Base-by-base conservation (phyloP, 768 basidiomycete species). In the Naganishia vaughanmartiniae region DNA sequence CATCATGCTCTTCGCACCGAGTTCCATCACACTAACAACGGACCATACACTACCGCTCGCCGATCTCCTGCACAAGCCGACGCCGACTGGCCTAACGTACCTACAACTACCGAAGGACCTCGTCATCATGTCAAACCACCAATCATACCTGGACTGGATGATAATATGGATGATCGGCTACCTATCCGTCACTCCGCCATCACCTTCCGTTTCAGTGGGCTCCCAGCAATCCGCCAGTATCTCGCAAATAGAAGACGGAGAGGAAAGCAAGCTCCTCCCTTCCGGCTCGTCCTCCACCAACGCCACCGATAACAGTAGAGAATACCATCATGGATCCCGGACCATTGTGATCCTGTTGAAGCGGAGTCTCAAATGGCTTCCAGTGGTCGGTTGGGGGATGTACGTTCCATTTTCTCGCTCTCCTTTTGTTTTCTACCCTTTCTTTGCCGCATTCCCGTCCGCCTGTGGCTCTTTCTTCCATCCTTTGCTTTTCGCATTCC, bases 281-380 rank as follows among this genome's bases (percentile, higher is more conserved):
- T 15, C 48, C 48, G 48, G n/a, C n/a, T n/a, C n/a, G n/a, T n/a
- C n/a, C n/a, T n/a, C n/a, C n/a, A n/a, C n/a, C n/a, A n/a, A 42
- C 7, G 7, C 7, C 21, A 7, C n/a, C 6, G 48, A 21, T 24
- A n/a, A 28, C 1, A 26, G 54, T 26, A 54, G 36, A 28, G 69
- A 70, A 24, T 39, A 71, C 24, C 73, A 77, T 10, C 76, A 78
- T 54, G 69, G 54, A 17, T 69, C 74, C 21, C 70, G 91, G 89
- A 89, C 88, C 73, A 85, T 98, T 39, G 89, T 88, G 80, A 99
- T 99, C 76, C 89, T 95, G 21, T 83, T 98, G 70, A 99, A 98
- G 85, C 91, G 90, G 79, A 90, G 89, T 75, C 84, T 98, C 70
- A 90, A 90, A 76, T 89, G 87, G 85, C 79, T 95, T 2, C 95